A percentile compares a stretch with the other conserved stretches of the same genome.
Conservation (phyloP, 75 land plant species). For the Cupressus sempervirens region DNA sequence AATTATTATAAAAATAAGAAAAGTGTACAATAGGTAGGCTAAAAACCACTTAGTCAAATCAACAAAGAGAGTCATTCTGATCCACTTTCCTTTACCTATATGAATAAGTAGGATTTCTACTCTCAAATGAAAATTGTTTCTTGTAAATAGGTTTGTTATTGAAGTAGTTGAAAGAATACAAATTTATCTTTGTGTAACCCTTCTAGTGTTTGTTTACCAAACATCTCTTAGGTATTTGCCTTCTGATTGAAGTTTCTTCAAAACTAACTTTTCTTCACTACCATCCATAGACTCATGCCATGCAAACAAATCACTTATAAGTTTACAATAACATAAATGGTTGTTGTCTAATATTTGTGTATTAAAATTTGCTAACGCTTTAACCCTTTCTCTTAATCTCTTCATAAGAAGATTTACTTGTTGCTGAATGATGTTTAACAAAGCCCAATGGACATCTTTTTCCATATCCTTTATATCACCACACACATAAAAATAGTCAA, state of each 20-base stretch:
- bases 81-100: too few species aligned
- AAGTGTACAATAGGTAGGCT: too few species aligned
- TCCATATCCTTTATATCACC: slow-evolving; percentile 99
- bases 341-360: not conserved
- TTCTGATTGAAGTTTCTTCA: slow-evolving; percentile 51
- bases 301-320: not conserved
- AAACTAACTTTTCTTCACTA: slow-evolving; percentile 32
- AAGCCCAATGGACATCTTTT: slow-evolving; percentile 76
- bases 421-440: slow-evolving; percentile 77
- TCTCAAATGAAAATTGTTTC: too few species aligned
- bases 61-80: too few species aligned
- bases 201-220: too few species aligned
- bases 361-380: not conserved
- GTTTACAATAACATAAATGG: not conserved
- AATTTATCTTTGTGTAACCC: too few species aligned
- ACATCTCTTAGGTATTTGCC: slow-evolving; percentile 27
- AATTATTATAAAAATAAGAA: too few species aligned
- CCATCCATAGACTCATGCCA: slow-evolving; percentile 31
- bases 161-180: too few species aligned
- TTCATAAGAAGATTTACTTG: slow-evolving; percentile 43
- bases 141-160: too few species aligned
- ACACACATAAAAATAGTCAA: slow-evolving; percentile 91
- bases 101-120: too few species aligned
- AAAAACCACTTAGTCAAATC: too few species aligned
- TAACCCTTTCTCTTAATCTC: not conserved